phyloP scores from a whole-genome alignment of 2,329 filamentous ascomycete species.

The Acrocalymma vagum region DNA sequence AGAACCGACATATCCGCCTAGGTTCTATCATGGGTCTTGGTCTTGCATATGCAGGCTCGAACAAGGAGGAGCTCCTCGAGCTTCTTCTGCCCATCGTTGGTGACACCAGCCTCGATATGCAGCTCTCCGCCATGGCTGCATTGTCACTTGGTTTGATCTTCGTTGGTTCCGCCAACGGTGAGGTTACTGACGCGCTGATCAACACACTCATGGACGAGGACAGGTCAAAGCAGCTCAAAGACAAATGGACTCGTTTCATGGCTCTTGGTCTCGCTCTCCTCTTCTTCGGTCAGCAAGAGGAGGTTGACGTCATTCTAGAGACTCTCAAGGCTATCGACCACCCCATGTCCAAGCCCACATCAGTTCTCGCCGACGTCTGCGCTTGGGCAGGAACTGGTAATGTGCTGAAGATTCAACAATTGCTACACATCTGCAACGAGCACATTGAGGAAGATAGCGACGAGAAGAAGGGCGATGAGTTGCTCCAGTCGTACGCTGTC shows the following conservation, averaged over 20 bases:
- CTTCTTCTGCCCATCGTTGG: conserved; percentile 85
- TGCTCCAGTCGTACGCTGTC: conserved; percentile 95
- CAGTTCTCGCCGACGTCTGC: conserved; percentile 93
- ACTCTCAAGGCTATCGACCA: conserved; percentile 97
- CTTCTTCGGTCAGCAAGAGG: conserved; percentile 96
- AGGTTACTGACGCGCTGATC: conserved; percentile 91
- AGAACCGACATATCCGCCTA: conserved; percentile 79
- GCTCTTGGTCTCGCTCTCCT: conserved; percentile 90
- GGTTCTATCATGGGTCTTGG: conserved; percentile 96
- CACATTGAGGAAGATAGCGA: conserved; percentile 94
- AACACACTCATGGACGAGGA: conserved; percentile 95
- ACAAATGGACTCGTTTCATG: conserved; percentile 98
- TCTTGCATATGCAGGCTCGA: conserved; percentile 91
- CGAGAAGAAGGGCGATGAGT: conserved; percentile 88
- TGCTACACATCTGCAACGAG: conserved; percentile 97
- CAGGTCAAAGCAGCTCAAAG: conserved; percentile 86
- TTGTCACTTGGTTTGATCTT: conserved; percentile 89
- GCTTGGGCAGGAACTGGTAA: conserved; percentile 98
- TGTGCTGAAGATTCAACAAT: conserved; percentile 95
- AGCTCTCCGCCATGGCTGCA: conserved; percentile 94
- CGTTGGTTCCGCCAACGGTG: conserved; percentile 89
- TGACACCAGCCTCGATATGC: conserved; percentile 88
- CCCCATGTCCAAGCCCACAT: conserved; percentile 95
- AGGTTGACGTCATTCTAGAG: conserved; percentile 97
- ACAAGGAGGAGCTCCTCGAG: conserved; percentile 88